Percentiles rank a stretch among this genome's conserved stretches.
Evolutionary conservation across 2,329 filamentous ascomycete genomes (phyloP).

Genomic region (Monosporascus cannonballus): DNA sequence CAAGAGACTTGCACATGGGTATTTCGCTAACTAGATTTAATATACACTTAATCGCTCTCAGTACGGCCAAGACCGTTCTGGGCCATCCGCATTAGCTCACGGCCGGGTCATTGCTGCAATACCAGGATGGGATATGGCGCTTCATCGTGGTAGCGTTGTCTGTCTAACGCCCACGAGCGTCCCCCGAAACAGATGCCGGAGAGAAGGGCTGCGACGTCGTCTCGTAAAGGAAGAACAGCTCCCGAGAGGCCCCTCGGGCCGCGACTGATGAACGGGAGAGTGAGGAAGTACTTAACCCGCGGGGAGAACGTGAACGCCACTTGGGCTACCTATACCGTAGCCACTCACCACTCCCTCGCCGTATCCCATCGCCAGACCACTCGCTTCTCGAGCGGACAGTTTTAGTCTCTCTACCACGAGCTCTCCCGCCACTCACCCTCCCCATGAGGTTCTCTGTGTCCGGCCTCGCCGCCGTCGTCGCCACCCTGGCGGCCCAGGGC

Average conservation of each 20-base stretch:
- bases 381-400: too few species aligned
- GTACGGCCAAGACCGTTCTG: neutral
- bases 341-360: neutral
- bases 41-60: neutral
- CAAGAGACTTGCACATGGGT: neutral
- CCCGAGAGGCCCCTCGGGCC: neutral
- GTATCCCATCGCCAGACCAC: neutral
- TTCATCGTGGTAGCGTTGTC: neutral
- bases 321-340: neutral
- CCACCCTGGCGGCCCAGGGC: conserved; percentile 25
- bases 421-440: neutral
- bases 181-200: neutral
- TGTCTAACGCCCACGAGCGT: neutral
- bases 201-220: neutral
- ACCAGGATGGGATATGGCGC: neutral
- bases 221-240: neutral
- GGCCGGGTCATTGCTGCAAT: neutral
- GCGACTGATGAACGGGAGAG: too few species aligned
- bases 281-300: neutral
- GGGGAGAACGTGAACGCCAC: neutral
- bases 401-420: too few species aligned
- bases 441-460: conserved; percentile 26
- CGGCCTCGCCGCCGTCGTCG: conserved; percentile 16
- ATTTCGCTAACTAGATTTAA: neutral
- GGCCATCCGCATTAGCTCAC: neutral